Evolutionary conservation across 2,329 filamentous ascomycete species (phyloP).

Genomic region (Diaporthe helianthi): DNA sequence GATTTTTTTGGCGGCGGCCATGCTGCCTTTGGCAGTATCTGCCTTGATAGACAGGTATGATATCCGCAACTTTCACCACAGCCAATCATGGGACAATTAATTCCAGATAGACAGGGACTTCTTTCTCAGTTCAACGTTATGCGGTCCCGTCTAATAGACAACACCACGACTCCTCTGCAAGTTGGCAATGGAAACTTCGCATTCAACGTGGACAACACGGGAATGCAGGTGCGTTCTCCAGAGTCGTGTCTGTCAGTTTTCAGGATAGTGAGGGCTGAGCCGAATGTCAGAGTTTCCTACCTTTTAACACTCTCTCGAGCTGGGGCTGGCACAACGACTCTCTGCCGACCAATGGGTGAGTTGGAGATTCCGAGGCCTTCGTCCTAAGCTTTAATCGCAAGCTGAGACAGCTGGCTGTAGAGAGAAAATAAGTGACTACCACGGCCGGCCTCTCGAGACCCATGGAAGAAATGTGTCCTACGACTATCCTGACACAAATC

Average conservation of each 20-base stretch:
- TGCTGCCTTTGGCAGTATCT: slow-evolving; percentile 7
- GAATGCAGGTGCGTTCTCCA: slow-evolving; percentile 41
- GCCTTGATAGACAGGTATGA: slow-evolving; percentile 5
- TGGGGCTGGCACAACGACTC: slow-evolving; percentile 47
- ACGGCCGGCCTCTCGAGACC: slow-evolving; percentile 43
- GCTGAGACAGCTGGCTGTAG: slow-evolving; percentile 31
- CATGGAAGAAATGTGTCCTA: slow-evolving; percentile 49
- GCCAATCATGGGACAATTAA: neutral
- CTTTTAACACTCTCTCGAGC: slow-evolving; percentile 44
- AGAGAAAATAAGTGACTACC: slow-evolving; percentile 43
- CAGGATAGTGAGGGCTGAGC: neutral
- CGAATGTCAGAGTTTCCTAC: slow-evolving; percentile 40
- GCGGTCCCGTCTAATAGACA: slow-evolving; percentile 11
- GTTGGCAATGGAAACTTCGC: slow-evolving; percentile 57
- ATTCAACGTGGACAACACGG: slow-evolving; percentile 54
- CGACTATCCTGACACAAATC: slow-evolving; percentile 45
- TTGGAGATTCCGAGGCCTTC: neutral
- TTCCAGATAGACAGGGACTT: neutral
- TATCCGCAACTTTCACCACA: rapidly evolving
- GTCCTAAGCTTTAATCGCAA: neutral
- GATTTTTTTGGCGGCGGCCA: neutral
- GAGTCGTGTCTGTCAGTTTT: too few species aligned
- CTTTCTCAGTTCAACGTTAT: slow-evolving; percentile 12
- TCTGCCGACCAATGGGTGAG: slow-evolving; percentile 48
- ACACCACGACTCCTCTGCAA: slow-evolving; percentile 45